phyloP scores from a whole-genome alignment of 2,329 filamentous ascomycete species.

The Lasiodiplodia hormozganensis region DNA sequence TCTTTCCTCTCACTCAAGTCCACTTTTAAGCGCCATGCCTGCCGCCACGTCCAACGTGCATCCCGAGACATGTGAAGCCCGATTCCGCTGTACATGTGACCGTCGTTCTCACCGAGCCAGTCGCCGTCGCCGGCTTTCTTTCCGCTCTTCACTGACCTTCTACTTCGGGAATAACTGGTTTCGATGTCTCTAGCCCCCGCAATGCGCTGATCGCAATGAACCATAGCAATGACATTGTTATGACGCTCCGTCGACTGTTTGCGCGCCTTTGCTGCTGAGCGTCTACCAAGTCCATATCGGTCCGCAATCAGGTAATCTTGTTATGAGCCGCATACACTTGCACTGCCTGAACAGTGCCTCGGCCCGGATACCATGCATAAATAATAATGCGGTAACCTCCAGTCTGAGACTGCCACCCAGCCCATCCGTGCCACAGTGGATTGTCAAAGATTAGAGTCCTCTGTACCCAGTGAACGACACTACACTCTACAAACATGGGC shows the following conservation, averaged over 20 bases:
- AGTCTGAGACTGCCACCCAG: too few relatives aligned
- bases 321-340: too few relatives aligned
- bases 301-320: too few relatives aligned
- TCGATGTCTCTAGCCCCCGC: neutral
- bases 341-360: too few relatives aligned
- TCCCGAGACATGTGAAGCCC: conserved; percentile 16
- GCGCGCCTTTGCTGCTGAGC: too few relatives aligned
- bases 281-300: too few relatives aligned
- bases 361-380: too few relatives aligned
- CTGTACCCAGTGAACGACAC: too few relatives aligned
- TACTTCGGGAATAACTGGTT: neutral
- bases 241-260: neutral
- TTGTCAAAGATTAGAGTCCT: too few relatives aligned
- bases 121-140: neutral
- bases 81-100: neutral
- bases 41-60: neutral
- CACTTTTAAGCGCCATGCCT: neutral
- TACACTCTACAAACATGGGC: too few relatives aligned
- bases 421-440: too few relatives aligned
- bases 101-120: neutral
- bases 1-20: neutral
- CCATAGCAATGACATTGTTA: neutral
- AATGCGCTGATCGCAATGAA: neutral
- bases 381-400: too few relatives aligned
- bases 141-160: neutral